These are phyloP conservation scores for Rhodocollybia butyracea DNA, from an alignment of 768 basidiomycete genomes.

Conservation along the genomic window DNA sequence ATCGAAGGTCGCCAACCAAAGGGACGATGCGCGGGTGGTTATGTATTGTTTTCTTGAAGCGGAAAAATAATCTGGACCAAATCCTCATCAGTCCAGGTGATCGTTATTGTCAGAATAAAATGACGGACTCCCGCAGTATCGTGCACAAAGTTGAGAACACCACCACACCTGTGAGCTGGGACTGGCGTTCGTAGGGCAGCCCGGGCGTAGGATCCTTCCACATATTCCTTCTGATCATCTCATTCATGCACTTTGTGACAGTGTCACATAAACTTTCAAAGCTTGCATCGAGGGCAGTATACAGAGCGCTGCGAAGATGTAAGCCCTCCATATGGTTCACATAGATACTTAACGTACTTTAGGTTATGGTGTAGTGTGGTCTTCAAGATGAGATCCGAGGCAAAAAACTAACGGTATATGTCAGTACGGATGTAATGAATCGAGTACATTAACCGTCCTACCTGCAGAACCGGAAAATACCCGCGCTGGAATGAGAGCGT, in stretches of 20 bases:
- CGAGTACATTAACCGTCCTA: constrained; percentile 17
- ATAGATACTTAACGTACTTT: constrained; percentile 41
- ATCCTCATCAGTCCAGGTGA: constrained; percentile 2
- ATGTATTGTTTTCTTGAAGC: constrained; percentile 54
- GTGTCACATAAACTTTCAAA: constrained; percentile 18
- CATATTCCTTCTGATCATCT: constrained; percentile 16
- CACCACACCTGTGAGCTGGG: constrained; percentile 17
- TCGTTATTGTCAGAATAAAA: neutral
- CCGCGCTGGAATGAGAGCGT: constrained; percentile 59
- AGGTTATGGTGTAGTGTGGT: constrained; percentile 13
- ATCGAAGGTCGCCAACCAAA: constrained; percentile 37
- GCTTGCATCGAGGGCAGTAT: constrained; percentile 20
- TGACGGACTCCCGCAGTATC: constrained; percentile 16
- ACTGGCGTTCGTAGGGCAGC: constrained; percentile 3
- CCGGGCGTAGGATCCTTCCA: constrained; percentile 21
- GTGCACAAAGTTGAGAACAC: constrained; percentile 27
- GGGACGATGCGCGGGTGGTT: constrained; percentile 40
- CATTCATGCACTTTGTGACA: constrained; percentile 17
- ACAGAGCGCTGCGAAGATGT: neutral
- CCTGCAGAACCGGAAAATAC: constrained; percentile 51
- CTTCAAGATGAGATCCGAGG: constrained; percentile 57
- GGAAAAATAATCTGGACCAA: constrained; percentile 44
- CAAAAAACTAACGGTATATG: constrained; percentile 41
- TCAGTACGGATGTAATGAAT: neutral
- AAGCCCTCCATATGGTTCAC: neutral